Conservation (phyloP, 768 basidiomycete species). For the Rickenella mellea region DNA sequence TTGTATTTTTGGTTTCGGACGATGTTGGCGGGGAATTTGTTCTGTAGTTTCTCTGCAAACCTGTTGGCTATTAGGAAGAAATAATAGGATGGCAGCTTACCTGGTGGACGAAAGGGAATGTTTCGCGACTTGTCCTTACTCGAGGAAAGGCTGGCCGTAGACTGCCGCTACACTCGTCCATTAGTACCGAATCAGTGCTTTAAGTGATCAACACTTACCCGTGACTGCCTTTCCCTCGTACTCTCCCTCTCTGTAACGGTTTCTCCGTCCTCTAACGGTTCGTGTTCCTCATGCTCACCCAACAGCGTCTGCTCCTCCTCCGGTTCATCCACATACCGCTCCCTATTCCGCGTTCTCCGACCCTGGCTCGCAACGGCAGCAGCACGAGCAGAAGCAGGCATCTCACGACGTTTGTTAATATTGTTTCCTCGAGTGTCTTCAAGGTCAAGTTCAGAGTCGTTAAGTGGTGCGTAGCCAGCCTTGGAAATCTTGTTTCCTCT, state of each 20-base stretch:
- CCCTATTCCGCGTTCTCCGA: slow-evolving; percentile 8
- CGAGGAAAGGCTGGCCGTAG: slow-evolving; percentile 8
- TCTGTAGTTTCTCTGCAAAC: slow-evolving; percentile 56
- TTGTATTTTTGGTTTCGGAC: slow-evolving; percentile 99
- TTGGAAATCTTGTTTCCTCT: slow-evolving; percentile 38
- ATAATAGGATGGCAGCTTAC: slow-evolving; percentile 23
- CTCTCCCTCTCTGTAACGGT: slow-evolving; percentile 24
- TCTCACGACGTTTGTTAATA: too few relatives aligned
- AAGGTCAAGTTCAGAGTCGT: slow-evolving; percentile 13
- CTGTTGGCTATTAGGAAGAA: background rate
- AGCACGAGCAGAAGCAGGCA: too few relatives aligned
- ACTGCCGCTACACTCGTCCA: background rate
- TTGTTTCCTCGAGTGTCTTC: too few relatives aligned
- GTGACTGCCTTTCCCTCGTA: slow-evolving; percentile 24
- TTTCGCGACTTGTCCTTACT: slow-evolving; percentile 66
- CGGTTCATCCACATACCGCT: slow-evolving; percentile 46
- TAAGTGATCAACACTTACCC: slow-evolving; percentile 17
- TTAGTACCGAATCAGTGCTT: background rate
- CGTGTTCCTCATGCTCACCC: slow-evolving; percentile 22
- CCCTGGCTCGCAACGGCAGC: background rate
- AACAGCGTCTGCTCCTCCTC: slow-evolving; percentile 53
- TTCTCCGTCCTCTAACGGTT: too few relatives aligned
- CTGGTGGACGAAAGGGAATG: slow-evolving; percentile 68
- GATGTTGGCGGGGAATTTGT: slow-evolving; percentile 74
- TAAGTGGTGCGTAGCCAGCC: slow-evolving; percentile 37